Percentiles rank a stretch among this genome's conserved stretches.
Conservation (phyloP, 1,139 yeast genomes). For the Blastobotrys proliferans region DNA sequence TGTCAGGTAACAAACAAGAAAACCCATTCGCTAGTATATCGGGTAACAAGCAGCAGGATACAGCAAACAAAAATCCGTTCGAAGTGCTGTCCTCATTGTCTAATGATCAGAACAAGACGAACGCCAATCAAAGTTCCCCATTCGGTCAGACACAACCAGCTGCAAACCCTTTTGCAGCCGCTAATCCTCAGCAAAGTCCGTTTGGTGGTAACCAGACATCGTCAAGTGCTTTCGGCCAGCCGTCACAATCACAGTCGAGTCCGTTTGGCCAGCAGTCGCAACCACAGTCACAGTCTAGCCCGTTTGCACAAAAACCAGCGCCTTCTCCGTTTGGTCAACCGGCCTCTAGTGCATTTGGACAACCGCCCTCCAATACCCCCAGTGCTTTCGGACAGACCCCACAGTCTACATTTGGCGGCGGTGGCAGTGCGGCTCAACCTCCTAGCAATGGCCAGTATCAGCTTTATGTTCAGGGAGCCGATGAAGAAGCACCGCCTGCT, state of each 20-base stretch:
- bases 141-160: constrained; percentile 2
- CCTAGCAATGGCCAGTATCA: neutral
- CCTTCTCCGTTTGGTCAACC: constrained; percentile 6
- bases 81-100: too few relatives aligned
- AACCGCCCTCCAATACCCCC: too few relatives aligned
- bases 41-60: too few relatives aligned
- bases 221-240: constrained; percentile 8
- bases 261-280: constrained; percentile 8
- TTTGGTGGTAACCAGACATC: too few relatives aligned
- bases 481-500: constrained; percentile 34
- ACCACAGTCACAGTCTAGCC: constrained; percentile 5
- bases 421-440: neutral
- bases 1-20: constrained; percentile 8
- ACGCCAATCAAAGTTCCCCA: constrained; percentile 5
- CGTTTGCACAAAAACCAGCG: constrained; percentile 3
- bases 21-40: constrained; percentile 7
- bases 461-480: constrained; percentile 35
- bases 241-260: constrained; percentile 5
- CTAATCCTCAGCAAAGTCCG: constrained; percentile 3
- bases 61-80: too few relatives aligned
- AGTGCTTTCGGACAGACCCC: too few relatives aligned
- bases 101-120: too few relatives aligned
- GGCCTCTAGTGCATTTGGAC: neutral
- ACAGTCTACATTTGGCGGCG: too few relatives aligned
- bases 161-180: neutral